Evolutionary conservation across 495 filamentous ascomycete species (phyloP).

Genomic region (Lepidopterella palustris): DNA sequence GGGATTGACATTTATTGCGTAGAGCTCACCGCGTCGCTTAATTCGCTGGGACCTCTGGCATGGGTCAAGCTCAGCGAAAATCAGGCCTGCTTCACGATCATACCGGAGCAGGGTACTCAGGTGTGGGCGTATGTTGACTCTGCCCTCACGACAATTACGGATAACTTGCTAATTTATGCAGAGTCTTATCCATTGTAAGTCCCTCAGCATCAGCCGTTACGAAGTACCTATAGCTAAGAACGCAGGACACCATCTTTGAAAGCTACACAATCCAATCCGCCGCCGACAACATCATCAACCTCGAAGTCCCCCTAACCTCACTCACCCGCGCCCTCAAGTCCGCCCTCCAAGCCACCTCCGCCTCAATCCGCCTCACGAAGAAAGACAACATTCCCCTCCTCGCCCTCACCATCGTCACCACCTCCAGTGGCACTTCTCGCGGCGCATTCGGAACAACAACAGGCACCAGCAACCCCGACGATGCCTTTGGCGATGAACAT

Average conservation of each 20-base stretch:
- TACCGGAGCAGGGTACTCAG: constrained; percentile 87
- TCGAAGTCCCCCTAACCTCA: constrained; percentile 77
- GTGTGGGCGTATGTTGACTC: constrained; percentile 95
- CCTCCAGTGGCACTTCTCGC: constrained; percentile 14
- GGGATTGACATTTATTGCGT: not conserved
- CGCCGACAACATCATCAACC: constrained; percentile 81
- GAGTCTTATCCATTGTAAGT: constrained; percentile 38
- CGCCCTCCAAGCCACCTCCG: constrained; percentile 65
- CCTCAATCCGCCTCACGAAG: constrained; percentile 84
- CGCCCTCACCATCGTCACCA: constrained; percentile 66
- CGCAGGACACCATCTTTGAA: constrained; percentile 77
- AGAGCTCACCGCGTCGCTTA: constrained; percentile 82
- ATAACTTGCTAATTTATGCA: constrained; percentile 11
- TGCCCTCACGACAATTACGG: not conserved
- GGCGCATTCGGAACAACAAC: constrained; percentile 14
- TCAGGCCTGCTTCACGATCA: constrained; percentile 85
- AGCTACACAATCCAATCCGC: constrained; percentile 82
- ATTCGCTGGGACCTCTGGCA: constrained; percentile 81
- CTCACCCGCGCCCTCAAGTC: constrained; percentile 83
- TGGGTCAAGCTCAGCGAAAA: constrained; percentile 88
- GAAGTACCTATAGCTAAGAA: constrained; percentile 2
- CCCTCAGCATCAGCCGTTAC: too few relatives aligned
- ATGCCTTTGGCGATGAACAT: constrained; percentile 17
- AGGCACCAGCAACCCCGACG: constrained; percentile 13
- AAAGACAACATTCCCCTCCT: constrained; percentile 80